phyloP scores from a whole-genome alignment of 805 yeast genomes.

The Pichia paraexigua region DNA sequence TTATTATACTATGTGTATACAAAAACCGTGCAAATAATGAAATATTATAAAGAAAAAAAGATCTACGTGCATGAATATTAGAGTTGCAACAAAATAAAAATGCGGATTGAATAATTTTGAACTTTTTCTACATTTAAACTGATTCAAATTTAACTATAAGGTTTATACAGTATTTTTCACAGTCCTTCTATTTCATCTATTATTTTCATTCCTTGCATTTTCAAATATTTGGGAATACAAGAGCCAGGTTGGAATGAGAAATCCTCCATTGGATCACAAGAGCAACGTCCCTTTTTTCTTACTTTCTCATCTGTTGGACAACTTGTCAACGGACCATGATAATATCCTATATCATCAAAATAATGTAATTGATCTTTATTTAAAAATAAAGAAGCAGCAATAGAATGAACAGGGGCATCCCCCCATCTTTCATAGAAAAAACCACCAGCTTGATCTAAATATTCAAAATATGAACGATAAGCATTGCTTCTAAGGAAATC shows the following conservation, averaged over 20 bases:
- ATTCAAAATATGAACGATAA: constrained; percentile 60
- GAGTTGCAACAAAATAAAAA: too few relatives aligned
- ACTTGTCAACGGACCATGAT: constrained; percentile 68
- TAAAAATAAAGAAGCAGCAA: constrained; percentile 73
- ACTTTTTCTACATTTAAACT: too few relatives aligned
- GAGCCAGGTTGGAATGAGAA: constrained; percentile 50
- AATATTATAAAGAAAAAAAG: too few relatives aligned
- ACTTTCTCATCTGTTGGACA: constrained; percentile 65
- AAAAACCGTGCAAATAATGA: not conserved
- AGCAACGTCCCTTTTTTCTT: constrained; percentile 54
- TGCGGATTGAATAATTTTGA: not conserved
- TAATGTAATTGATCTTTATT: constrained; percentile 63
- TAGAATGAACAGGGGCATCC: constrained; percentile 85
- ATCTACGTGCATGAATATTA: too few relatives aligned
- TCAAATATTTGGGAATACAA: not conserved
- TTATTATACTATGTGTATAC: not conserved
- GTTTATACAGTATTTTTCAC: not conserved
- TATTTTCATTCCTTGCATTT: not conserved
- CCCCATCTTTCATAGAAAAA: constrained; percentile 92
- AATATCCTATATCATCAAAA: constrained; percentile 79
- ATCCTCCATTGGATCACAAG: constrained; percentile 65
- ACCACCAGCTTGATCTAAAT: constrained; percentile 73
- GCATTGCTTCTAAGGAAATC: constrained; percentile 66
- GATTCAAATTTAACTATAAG: too few relatives aligned
- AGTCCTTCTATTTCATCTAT: not conserved